These are phyloP conservation scores for Coemansia interrupta DNA, from an alignment of 192 early-diverging fungal genomes.

Conservation along the genomic window DNA sequence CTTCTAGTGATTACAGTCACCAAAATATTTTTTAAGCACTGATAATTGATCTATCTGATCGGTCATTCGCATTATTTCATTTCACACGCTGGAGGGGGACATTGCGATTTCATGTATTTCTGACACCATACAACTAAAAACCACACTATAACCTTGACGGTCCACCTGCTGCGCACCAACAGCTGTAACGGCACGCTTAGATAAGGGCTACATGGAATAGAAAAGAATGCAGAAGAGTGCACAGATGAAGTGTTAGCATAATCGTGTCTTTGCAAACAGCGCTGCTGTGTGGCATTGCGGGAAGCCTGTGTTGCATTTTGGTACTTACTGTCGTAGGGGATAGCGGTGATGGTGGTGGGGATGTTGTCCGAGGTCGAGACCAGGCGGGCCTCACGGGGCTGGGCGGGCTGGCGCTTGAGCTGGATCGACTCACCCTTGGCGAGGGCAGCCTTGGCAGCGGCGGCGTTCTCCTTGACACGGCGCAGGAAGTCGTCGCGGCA, in stretches of 20 bases:
- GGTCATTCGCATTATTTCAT: background rate
- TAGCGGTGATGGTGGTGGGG: slow-evolving; percentile 90
- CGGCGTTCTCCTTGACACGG: slow-evolving; percentile 94
- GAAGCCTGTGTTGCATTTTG: background rate
- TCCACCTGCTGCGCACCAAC: no score
- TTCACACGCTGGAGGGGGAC: background rate
- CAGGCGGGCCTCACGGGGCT: slow-evolving; percentile 83
- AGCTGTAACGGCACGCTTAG: slow-evolving; percentile 23
- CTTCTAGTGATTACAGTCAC: background rate
- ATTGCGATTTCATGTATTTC: no score
- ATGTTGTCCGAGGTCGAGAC: slow-evolving; percentile 84
- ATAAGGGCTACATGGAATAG: slow-evolving; percentile 42
- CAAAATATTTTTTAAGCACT: background rate
- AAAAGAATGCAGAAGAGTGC: background rate
- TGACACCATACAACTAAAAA: no score
- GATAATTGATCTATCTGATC: background rate
- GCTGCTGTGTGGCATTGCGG: no score
- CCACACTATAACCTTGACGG: no score
- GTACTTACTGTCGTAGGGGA: slow-evolving; percentile 84
- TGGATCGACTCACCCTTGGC: slow-evolving; percentile 67
- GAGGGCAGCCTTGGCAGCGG: slow-evolving; percentile 78
- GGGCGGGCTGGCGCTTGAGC: slow-evolving; percentile 87
- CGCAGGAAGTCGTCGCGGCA: slow-evolving; percentile 96
- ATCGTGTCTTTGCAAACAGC: no score
- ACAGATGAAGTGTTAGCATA: slow-evolving; percentile 9